These are phyloP conservation scores for Quercus mongolica DNA, from an alignment of 306 rosid species.

Conservation along the genomic window DNA sequence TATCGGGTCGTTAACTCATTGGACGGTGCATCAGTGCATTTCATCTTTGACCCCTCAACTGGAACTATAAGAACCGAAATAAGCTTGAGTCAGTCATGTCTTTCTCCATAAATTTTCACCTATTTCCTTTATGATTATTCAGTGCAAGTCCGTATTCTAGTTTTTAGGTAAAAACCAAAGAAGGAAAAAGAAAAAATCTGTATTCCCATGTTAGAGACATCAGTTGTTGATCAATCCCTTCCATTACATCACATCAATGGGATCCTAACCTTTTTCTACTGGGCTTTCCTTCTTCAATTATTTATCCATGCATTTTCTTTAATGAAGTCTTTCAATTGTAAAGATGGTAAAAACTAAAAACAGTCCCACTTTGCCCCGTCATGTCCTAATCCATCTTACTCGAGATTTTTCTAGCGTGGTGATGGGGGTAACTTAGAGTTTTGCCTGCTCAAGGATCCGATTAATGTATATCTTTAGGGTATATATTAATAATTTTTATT, in stretches of 20 bases:
- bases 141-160: background rate
- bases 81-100: constrained; percentile 22
- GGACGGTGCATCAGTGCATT: background rate
- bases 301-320: background rate
- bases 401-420: no score
- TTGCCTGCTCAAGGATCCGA: rapidly evolving
- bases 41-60: background rate
- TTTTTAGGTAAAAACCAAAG: background rate
- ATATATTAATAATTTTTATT: no score
- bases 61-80: background rate
- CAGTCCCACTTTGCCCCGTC: no score
- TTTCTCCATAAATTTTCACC: constrained; percentile 30
- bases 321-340: no score
- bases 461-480: no score
- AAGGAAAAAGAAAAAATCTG: background rate
- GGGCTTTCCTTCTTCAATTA: background rate
- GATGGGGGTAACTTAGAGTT: no score
- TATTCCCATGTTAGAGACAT: background rate
- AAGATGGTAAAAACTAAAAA: no score
- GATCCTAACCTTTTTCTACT: background rate
- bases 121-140: constrained; percentile 12
- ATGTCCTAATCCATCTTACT: no score
- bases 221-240: background rate
- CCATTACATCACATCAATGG: constrained; percentile 7
- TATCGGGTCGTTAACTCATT: background rate